These are phyloP conservation scores for Cladophialophora chaetospira DNA, from an alignment of 2,329 filamentous ascomycete genomes.

Conservation along the genomic window DNA sequence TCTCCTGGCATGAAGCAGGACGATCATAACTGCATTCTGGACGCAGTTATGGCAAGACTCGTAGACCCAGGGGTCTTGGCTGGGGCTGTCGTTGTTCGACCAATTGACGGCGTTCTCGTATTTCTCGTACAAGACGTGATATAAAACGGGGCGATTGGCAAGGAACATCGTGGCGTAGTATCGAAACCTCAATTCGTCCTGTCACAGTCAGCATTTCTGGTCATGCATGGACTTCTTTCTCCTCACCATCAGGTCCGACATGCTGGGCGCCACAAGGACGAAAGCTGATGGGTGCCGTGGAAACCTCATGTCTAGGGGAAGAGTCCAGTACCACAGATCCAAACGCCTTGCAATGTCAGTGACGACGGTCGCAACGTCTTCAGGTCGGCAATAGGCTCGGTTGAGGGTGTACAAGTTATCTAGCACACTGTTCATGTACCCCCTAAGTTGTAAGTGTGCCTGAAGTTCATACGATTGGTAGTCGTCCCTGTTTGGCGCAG, in stretches of 20 bases:
- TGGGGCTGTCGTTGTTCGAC: not conserved
- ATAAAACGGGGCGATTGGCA: slow-evolving; percentile 11
- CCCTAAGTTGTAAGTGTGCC: slow-evolving; percentile 9
- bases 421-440: slow-evolving; percentile 16
- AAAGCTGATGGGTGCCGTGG: slow-evolving; percentile 10
- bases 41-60: slow-evolving; percentile 19
- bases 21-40: slow-evolving; percentile 14
- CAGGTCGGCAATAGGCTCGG: slow-evolving; percentile 12
- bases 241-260: slow-evolving; percentile 9
- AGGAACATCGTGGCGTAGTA: slow-evolving; percentile 14
- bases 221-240: not conserved
- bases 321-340: slow-evolving; percentile 14
- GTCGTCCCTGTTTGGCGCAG: not conserved
- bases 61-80: slow-evolving; percentile 5
- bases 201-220: not conserved
- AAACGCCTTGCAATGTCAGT: slow-evolving; percentile 8
- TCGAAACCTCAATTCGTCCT: slow-evolving; percentile 16
- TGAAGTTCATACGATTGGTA: not conserved
- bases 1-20: slow-evolving; percentile 8
- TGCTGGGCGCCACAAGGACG: not conserved
- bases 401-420: slow-evolving; percentile 6
- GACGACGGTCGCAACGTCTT: slow-evolving; percentile 1
- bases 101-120: slow-evolving; percentile 7
- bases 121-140: slow-evolving; percentile 6
- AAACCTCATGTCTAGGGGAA: slow-evolving; percentile 10